phyloP scores from a whole-genome alignment of 371 early-diverging fungal species.

The Mucor velutinosus region DNA sequence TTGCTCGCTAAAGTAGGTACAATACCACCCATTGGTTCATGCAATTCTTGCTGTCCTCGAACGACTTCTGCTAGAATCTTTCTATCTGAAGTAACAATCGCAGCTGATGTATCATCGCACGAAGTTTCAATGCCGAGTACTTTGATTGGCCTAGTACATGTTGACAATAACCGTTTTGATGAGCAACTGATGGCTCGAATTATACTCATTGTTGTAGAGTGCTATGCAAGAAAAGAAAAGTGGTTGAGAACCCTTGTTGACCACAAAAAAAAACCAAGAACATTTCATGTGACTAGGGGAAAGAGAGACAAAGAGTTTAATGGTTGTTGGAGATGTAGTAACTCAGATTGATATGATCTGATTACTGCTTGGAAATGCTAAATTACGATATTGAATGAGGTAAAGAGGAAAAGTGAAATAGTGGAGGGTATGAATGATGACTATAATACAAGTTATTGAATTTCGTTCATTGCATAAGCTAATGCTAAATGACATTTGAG shows the following conservation, averaged over 20 bases:
- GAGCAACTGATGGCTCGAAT: neutral
- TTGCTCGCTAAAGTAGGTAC: constrained; percentile 78
- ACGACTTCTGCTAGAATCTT: constrained; percentile 67
- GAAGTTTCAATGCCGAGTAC: constrained; percentile 82
- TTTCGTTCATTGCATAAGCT: constrained; percentile 33
- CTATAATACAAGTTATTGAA: constrained; percentile 16
- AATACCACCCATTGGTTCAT: constrained; percentile 83
- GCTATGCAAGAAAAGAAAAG: constrained; percentile 1
- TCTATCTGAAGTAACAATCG: constrained; percentile 75
- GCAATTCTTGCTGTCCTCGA: constrained; percentile 69
- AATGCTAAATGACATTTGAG: constrained; percentile 28
- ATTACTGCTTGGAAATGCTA: neutral
- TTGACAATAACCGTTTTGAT: constrained; percentile 6
- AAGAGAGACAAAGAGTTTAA: neutral
- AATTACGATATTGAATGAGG: neutral
- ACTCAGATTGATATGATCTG: neutral
- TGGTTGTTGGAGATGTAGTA: neutral
- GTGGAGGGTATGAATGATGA: constrained; percentile 1
- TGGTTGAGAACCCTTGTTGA: neutral
- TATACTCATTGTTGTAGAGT: neutral
- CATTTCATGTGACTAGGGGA: neutral
- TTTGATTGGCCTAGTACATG: constrained; percentile 22
- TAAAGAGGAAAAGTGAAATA: neutral
- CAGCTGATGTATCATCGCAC: constrained; percentile 86
- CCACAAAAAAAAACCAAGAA: neutral